Percentiles rank a stretch among this genome's conserved stretches.
Evolutionary conservation across 1,139 yeast genomes (phyloP).

Genomic region (Debaryomyces singareniensis): DNA sequence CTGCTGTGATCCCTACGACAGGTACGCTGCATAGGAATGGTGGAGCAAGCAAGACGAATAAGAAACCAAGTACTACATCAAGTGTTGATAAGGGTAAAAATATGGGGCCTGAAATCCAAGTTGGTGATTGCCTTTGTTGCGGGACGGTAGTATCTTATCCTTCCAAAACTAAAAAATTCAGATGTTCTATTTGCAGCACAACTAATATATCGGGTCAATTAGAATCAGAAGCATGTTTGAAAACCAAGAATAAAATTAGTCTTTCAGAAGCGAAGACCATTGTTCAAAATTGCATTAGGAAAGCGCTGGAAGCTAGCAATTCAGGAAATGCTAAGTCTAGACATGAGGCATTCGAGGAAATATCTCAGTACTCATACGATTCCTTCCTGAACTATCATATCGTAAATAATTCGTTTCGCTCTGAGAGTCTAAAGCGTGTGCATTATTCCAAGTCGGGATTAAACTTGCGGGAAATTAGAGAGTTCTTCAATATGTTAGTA

Average conservation of each 20-base stretch:
- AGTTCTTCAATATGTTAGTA: constrained; percentile 35
- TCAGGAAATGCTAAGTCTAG: constrained; percentile 8
- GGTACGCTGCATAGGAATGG: background rate
- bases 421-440: constrained; percentile 15
- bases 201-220: constrained; percentile 22
- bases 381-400: constrained; percentile 36
- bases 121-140: constrained; percentile 48
- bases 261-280: constrained; percentile 19
- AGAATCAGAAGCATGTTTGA: constrained; percentile 13
- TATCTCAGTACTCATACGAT: constrained; percentile 36
- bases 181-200: constrained; percentile 53
- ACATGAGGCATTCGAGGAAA: constrained; percentile 45
- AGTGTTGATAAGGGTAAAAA: constrained; percentile 6
- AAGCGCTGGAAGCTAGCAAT: constrained; percentile 8
- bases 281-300: constrained; percentile 23
- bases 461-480: constrained; percentile 37
- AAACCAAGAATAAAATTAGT: too few relatives aligned
- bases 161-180: constrained; percentile 36
- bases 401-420: constrained; percentile 46
- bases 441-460: constrained; percentile 40
- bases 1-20: too few relatives aligned
- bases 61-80: background rate
- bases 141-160: constrained; percentile 53
- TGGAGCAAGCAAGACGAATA: constrained; percentile 2
- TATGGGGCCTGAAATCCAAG: constrained; percentile 7